Evolutionary conservation across 73 alveolate species (phyloP).

Genomic region (Paramecium biaurelia): DNA sequence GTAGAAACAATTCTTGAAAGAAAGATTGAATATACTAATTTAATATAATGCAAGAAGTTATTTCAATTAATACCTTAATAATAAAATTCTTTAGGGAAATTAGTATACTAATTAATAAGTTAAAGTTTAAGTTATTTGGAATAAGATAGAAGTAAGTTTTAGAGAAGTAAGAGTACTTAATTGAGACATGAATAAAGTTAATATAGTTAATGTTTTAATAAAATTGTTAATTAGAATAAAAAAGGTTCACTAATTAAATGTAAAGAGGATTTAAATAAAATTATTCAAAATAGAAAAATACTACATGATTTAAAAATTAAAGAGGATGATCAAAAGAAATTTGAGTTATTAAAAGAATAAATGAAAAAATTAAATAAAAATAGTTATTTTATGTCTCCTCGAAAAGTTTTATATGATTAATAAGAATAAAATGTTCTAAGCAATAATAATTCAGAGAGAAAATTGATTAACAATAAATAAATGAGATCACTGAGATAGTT

Average conservation of each 20-base stretch:
- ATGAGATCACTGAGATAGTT: slow-evolving; percentile 2
- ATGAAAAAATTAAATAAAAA: not conserved
- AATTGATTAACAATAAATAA: not conserved
- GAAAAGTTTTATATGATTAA: slow-evolving; percentile 1
- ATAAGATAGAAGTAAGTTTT: not conserved
- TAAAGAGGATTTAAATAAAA: slow-evolving; percentile 24
- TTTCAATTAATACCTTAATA: not conserved
- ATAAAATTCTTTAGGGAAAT: slow-evolving; percentile 4
- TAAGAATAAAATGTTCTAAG: not conserved
- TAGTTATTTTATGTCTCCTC: slow-evolving; percentile 9
- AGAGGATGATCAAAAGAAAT: not conserved
- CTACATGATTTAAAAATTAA: not conserved
- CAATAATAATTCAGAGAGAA: not conserved
- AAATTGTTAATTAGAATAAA: not conserved
- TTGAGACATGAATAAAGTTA: not conserved
- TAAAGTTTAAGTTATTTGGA: not conserved
- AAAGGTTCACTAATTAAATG: not conserved
- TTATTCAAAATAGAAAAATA: not conserved
- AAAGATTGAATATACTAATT: not conserved
- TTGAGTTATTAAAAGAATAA: not conserved
- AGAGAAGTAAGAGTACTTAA: slow-evolving; percentile 26
- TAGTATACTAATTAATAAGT: not conserved
- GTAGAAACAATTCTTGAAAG: not conserved
- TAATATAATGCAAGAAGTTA: not conserved
- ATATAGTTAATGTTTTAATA: not conserved